Evolutionary conservation across 2,329 filamentous ascomycete species (phyloP).

Genomic region (Xylariaceae sp.): DNA sequence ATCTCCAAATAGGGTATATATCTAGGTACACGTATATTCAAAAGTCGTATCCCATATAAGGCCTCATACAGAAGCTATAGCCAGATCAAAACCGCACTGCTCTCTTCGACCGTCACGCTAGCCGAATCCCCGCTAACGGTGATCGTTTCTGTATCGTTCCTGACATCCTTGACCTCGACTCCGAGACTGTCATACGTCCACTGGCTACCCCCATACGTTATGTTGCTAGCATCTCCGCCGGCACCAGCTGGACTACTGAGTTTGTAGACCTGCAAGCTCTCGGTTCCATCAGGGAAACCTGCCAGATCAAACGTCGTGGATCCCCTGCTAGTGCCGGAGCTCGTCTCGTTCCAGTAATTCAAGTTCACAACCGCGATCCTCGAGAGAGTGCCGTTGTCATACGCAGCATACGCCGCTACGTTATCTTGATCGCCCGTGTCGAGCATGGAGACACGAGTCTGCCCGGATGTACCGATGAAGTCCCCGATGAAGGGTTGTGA

Average conservation of each 20-base stretch:
- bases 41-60: no score
- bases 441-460: constrained; percentile 22
- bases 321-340: constrained; percentile 18
- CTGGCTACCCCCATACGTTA: constrained; percentile 34
- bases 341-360: constrained; percentile 32
- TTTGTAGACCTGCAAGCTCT: constrained; percentile 23
- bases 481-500: constrained; percentile 33
- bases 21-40: no score
- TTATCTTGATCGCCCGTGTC: constrained; percentile 9
- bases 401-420: constrained; percentile 26
- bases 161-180: constrained; percentile 28
- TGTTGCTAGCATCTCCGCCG: constrained; percentile 26
- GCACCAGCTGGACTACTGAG: constrained; percentile 31
- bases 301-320: constrained; percentile 18
- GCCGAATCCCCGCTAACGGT: constrained; percentile 22
- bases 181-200: constrained; percentile 32
- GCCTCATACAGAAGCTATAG: constrained; percentile 3
- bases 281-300: constrained; percentile 6
- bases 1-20: no score
- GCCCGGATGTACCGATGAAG: constrained; percentile 29
- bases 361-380: constrained; percentile 30
- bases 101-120: constrained; percentile 21
- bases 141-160: constrained; percentile 25
- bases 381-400: constrained; percentile 20
- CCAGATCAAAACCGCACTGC: constrained; percentile 27